phyloP scores from a whole-genome alignment of 768 basidiomycete genomes.

The Boletus edulis region DNA sequence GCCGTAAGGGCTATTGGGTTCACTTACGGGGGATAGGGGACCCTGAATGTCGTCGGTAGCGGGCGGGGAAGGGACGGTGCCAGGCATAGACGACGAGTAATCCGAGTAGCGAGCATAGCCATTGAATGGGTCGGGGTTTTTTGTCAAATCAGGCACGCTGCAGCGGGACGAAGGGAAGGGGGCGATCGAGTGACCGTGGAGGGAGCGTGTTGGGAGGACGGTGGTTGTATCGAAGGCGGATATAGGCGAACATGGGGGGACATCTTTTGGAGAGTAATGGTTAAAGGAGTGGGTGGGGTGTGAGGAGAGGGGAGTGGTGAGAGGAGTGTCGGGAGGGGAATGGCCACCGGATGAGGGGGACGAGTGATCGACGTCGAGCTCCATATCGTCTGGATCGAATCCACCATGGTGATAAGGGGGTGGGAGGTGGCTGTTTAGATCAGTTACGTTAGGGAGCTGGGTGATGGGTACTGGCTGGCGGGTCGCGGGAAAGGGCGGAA shows the following conservation, averaged over 20 bases:
- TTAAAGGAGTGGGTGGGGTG: constrained; percentile 32
- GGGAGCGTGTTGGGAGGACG: constrained; percentile 48
- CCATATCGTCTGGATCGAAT: constrained; percentile 82
- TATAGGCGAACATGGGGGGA: constrained; percentile 34
- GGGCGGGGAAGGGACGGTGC: constrained; percentile 41
- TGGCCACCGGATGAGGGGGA: constrained; percentile 44
- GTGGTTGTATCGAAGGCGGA: constrained; percentile 53
- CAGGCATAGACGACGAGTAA: constrained; percentile 62
- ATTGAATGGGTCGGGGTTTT: constrained; percentile 58
- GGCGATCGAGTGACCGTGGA: constrained; percentile 38
- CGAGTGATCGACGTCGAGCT: constrained; percentile 63
- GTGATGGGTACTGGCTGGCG: constrained; percentile 29
- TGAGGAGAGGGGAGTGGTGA: constrained; percentile 41
- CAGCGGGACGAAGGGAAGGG: constrained; percentile 31
- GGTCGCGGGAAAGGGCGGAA: constrained; percentile 33
- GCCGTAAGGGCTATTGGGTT: constrained; percentile 34
- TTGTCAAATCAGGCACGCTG: constrained; percentile 28
- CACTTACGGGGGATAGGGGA: constrained; percentile 28
- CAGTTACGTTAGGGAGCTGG: constrained; percentile 27
- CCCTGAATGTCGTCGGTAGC: constrained; percentile 29
- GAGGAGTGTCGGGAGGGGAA: constrained; percentile 43
- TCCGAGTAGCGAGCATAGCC: constrained; percentile 66
- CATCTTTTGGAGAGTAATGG: constrained; percentile 29
- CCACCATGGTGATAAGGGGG: constrained; percentile 33
- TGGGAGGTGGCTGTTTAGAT: constrained; percentile 26